Conservation (phyloP, 2,329 filamentous ascomycete species). For the Bertia moriformis region DNA sequence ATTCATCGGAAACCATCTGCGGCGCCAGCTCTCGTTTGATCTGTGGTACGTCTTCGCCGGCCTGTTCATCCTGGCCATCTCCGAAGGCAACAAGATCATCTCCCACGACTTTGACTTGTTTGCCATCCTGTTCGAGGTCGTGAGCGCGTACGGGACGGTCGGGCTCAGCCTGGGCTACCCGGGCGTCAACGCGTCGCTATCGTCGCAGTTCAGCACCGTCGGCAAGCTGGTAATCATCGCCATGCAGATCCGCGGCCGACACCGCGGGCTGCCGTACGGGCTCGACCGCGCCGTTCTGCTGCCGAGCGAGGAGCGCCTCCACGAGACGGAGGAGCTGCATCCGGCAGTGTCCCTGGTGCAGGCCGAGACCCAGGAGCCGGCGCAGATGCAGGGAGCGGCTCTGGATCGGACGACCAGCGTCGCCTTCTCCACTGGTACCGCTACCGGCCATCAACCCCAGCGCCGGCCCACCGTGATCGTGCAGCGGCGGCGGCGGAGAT, state of each 20-base stretch:
- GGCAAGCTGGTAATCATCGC: slow-evolving; percentile 20
- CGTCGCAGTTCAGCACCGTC: slow-evolving; percentile 14
- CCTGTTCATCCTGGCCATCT: slow-evolving; percentile 81
- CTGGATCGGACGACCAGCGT: no score
- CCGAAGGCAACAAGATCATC: slow-evolving; percentile 62
- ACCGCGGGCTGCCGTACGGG: slow-evolving; percentile 16
- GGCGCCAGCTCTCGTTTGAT: slow-evolving; percentile 88
- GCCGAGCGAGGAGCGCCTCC: slow-evolving; percentile 19
- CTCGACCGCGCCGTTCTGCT: slow-evolving; percentile 19
- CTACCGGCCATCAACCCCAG: no score
- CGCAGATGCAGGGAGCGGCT: slow-evolving; percentile 16
- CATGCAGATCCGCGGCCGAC: slow-evolving; percentile 22
- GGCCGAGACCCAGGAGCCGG: no score
- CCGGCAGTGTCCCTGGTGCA: background rate
- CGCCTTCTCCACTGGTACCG: slow-evolving; percentile 14
- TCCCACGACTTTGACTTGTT: slow-evolving; percentile 52
- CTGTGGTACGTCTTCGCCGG: slow-evolving; percentile 94
- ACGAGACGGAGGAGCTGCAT: slow-evolving; percentile 27
- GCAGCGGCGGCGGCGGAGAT: no score
- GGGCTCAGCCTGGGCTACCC: slow-evolving; percentile 19
- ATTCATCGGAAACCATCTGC: slow-evolving; percentile 82
- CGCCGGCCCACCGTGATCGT: slow-evolving; percentile 12
- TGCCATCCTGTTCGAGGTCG: slow-evolving; percentile 65
- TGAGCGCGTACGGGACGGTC: slow-evolving; percentile 88
- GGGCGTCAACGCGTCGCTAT: slow-evolving; percentile 12